Conservation (phyloP, 805 yeast species). For the Suhomyces sp. region DNA sequence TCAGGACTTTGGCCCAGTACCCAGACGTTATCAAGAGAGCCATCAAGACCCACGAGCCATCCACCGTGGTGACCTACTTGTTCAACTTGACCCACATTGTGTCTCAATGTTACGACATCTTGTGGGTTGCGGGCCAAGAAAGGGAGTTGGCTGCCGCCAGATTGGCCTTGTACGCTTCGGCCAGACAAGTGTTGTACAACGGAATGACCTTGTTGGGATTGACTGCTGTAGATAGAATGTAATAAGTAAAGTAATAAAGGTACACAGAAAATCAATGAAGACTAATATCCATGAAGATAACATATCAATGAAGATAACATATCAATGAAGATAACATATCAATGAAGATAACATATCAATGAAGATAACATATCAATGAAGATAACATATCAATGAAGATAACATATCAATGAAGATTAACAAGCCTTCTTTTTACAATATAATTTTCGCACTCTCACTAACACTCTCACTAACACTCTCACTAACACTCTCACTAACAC, state of each 20-base stretch:
- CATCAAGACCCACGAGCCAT: slow-evolving; percentile 81
- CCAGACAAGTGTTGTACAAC: slow-evolving; percentile 82
- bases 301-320: slow-evolving; percentile 16
- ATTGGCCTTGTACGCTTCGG: slow-evolving; percentile 84
- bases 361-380: slow-evolving; percentile 13
- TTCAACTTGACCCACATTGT: slow-evolving; percentile 91
- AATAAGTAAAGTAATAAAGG: background rate
- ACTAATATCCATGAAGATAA: slow-evolving; percentile 14
- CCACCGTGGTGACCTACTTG: slow-evolving; percentile 89
- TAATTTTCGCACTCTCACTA: no score
- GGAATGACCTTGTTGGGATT: slow-evolving; percentile 89
- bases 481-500: no score
- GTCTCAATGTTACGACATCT: slow-evolving; percentile 90
- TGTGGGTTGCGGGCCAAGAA: slow-evolving; percentile 97
- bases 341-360: slow-evolving; percentile 15
- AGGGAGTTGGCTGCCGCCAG: slow-evolving; percentile 84
- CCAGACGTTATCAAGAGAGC: slow-evolving; percentile 89
- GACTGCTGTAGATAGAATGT: slow-evolving; percentile 99
- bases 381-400: no score
- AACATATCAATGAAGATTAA: slow-evolving; percentile 15
- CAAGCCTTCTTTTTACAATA: no score
- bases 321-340: no score
- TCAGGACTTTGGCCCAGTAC: slow-evolving; percentile 80
- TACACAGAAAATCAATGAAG: no score
- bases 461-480: no score